Percentiles rank a stretch among this genome's conserved stretches.
phyloP scores from a whole-genome alignment of 2,329 filamentous ascomycete genomes.

The Hypocreales sp. region DNA sequence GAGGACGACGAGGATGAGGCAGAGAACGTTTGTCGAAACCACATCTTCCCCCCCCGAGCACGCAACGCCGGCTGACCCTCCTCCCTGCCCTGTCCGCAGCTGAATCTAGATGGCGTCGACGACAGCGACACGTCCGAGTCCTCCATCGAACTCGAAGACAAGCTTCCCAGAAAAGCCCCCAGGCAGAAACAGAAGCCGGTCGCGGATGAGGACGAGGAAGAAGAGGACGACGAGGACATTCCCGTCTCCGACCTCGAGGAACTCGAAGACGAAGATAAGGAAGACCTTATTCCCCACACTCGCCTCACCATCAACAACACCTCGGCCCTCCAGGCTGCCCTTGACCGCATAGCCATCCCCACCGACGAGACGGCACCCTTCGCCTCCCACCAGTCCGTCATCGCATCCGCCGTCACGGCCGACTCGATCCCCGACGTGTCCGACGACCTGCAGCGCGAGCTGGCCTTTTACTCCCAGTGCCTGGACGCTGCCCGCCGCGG shows the following conservation, averaged over 20 bases:
- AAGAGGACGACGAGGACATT: conserved; percentile 74
- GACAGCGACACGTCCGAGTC: conserved; percentile 52
- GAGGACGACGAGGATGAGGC: conserved; percentile 19
- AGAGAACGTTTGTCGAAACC: conserved; percentile 7
- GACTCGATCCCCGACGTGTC: conserved; percentile 64
- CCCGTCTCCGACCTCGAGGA: conserved; percentile 78
- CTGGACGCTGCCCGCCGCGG: conserved; percentile 63
- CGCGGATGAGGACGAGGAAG: conserved; percentile 43
- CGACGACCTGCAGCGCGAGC: conserved; percentile 83
- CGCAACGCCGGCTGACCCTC: too few relatives aligned
- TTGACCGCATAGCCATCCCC: conserved; percentile 62
- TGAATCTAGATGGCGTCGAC: conserved; percentile 40
- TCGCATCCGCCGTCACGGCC: conserved; percentile 48
- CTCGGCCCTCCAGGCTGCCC: conserved; percentile 62
- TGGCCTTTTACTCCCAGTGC: conserved; percentile 85
- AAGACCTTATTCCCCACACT: conserved; percentile 79
- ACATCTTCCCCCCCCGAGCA: too few relatives aligned
- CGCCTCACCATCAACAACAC: conserved; percentile 97
- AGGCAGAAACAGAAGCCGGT: conserved; percentile 9
- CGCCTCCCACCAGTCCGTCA: conserved; percentile 65
- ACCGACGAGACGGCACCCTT: conserved; percentile 57
- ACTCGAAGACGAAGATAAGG: conserved; percentile 61
- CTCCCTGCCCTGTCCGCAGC: too few relatives aligned
- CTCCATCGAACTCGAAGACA: conserved; percentile 63
- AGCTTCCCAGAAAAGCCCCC: conserved; percentile 23